Evolutionary conservation across 2,329 filamentous ascomycete species (phyloP).

Genomic region (Nothomitra cinnamomea): DNA sequence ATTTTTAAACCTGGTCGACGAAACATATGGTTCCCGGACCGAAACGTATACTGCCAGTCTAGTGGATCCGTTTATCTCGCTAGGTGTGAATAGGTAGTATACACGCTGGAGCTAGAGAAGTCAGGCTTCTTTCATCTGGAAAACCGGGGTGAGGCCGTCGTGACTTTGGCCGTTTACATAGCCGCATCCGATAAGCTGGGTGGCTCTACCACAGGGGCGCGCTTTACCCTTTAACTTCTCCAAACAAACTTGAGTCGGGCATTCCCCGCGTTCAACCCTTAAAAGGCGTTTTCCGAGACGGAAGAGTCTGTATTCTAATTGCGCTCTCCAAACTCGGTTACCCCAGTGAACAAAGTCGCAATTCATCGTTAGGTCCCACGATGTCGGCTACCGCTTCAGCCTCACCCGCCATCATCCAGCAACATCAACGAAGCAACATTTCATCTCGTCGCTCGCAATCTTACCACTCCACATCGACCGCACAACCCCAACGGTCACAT

Average conservation of each 20-base stretch:
- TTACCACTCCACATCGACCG: slow-evolving; percentile 23
- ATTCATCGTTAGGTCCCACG: slow-evolving; percentile 6
- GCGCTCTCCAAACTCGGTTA: not conserved
- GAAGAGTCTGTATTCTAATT: not conserved
- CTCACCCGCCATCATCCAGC: slow-evolving; percentile 25
- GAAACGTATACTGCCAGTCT: too few relatives aligned
- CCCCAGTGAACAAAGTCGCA: not conserved
- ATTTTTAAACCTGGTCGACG: too few relatives aligned
- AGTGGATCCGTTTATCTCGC: too few relatives aligned
- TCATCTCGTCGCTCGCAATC: slow-evolving; percentile 28
- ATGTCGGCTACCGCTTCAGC: slow-evolving; percentile 29
- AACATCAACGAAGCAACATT: slow-evolving; percentile 27
- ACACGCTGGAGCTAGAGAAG: too few relatives aligned
- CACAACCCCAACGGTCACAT: slow-evolving; percentile 28
- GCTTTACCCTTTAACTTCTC: not conserved
- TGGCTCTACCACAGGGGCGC: not conserved
- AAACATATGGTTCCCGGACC: too few relatives aligned
- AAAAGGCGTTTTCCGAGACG: not conserved
- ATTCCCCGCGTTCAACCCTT: not conserved
- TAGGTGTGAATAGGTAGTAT: too few relatives aligned
- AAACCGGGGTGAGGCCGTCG: not conserved
- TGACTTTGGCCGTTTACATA: not conserved
- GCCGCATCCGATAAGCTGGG: too few relatives aligned
- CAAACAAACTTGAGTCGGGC: too few relatives aligned
- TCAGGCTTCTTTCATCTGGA: too few relatives aligned